phyloP scores from a whole-genome alignment of 257 asterid species.

The Solanum pimpinellifolium region DNA sequence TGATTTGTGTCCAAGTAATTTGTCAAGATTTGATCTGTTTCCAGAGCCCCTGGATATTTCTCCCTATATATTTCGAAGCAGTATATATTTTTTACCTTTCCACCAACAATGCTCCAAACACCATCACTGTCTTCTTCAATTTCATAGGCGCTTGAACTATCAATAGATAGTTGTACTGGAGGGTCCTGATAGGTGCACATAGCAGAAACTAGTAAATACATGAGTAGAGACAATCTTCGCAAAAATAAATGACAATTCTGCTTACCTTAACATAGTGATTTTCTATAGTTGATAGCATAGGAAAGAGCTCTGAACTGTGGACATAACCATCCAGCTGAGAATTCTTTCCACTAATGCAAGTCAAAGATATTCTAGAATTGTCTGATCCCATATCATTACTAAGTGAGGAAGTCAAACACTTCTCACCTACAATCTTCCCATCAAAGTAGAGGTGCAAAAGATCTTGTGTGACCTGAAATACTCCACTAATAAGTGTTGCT shows the following conservation, averaged over 20 bases:
- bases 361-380: conserved; percentile 23
- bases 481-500: conserved; percentile 4
- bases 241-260: not conserved
- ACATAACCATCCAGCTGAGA: conserved; percentile 39
- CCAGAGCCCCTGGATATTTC: not conserved
- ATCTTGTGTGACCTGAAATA: conserved; percentile 40
- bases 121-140: conserved; percentile 81
- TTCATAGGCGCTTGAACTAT: conserved; percentile 53
- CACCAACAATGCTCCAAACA: conserved; percentile 89
- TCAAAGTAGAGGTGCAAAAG: conserved; percentile 48
- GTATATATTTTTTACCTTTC: conserved; percentile 43
- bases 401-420: conserved; percentile 24
- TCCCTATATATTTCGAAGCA: not conserved
- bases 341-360: conserved; percentile 37
- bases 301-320: conserved; percentile 35
- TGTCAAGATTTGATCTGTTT: not conserved
- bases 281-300: conserved; percentile 19
- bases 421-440: conserved; percentile 62
- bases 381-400: conserved; percentile 20
- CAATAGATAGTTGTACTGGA: conserved; percentile 53
- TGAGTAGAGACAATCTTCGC: not conserved
- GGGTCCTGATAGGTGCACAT: conserved; percentile 40
- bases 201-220: not conserved
- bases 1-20: not conserved
- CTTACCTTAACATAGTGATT: conserved; percentile 45